phyloP scores from a whole-genome alignment of 176 grass and related monocot species.

The Thinopyrum elongatum region DNA sequence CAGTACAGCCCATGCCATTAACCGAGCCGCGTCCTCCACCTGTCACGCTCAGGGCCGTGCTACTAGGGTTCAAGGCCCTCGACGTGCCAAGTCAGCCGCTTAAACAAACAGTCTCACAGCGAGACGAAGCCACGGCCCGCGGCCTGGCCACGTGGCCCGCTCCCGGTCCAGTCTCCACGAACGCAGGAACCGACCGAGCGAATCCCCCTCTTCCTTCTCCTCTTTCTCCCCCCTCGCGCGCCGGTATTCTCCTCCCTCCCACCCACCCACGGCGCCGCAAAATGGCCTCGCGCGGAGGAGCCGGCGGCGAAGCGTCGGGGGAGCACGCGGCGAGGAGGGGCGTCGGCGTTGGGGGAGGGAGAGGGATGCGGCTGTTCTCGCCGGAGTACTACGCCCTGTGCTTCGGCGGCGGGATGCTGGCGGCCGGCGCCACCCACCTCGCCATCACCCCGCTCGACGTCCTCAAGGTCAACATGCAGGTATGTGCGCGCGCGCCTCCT shows the following conservation, averaged over 20 bases:
- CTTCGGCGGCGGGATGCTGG: constrained; percentile 84
- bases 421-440: constrained; percentile 87
- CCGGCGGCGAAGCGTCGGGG: constrained; percentile 21
- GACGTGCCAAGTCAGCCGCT: constrained; percentile 18
- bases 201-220: neutral
- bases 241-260: neutral
- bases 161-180: constrained; percentile 51
- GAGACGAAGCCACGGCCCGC: constrained; percentile 12
- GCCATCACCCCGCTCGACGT: constrained; percentile 95
- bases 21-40: neutral
- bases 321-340: constrained; percentile 11
- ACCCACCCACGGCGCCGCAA: neutral
- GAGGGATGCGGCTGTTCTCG: constrained; percentile 69
- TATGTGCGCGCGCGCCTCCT: neutral
- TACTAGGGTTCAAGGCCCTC: constrained; percentile 36
- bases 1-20: neutral
- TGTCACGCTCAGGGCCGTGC: neutral
- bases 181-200: constrained; percentile 9
- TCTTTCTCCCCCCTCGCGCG: neutral
- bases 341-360: constrained; percentile 2
- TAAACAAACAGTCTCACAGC: neutral
- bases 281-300: constrained; percentile 26
- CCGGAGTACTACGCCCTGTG: constrained; percentile 91
- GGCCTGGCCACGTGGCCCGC: constrained; percentile 55
- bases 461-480: constrained; percentile 99